Evolutionary conservation across 2,329 filamentous ascomycete genomes (phyloP).

Genomic region (Chaetomium globosum): DNA sequence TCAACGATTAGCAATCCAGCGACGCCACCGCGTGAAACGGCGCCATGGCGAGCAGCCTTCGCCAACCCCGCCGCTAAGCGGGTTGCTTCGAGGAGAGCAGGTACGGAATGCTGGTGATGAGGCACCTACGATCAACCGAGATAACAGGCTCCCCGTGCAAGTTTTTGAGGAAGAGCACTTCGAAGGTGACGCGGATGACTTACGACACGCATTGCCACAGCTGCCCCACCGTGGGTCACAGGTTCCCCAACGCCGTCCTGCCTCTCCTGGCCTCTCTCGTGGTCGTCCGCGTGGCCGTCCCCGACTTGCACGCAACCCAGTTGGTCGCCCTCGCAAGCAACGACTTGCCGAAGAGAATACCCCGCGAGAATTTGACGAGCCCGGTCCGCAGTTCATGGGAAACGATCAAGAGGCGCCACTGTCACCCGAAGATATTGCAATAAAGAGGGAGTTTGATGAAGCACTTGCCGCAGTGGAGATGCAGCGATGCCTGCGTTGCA

Average conservation of each 20-base stretch:
- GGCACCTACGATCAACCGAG: too few species aligned
- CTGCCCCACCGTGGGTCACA: neutral
- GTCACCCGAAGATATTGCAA: neutral
- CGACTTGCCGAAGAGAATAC: neutral
- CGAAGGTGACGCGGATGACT: neutral
- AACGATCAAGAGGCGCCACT: constrained; percentile 4
- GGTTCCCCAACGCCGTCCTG: neutral
- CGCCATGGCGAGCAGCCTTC: too few species aligned
- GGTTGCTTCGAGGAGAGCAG: too few species aligned
- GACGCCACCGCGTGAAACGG: too few species aligned
- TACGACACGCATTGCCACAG: neutral
- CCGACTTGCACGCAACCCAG: neutral
- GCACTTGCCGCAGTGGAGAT: constrained; percentile 10
- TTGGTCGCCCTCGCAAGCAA: neutral
- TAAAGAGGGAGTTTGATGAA: constrained; percentile 12
- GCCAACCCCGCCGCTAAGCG: too few species aligned
- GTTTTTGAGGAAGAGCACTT: too few species aligned
- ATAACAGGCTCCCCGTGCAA: too few species aligned
- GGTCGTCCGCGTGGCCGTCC: neutral
- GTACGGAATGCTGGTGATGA: too few species aligned
- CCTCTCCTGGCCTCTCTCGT: too few species aligned
- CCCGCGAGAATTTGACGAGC: neutral
- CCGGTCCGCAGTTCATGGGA: neutral
- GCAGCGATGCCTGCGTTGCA: constrained; percentile 7
- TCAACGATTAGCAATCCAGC: too few species aligned